A percentile compares a stretch with the other conserved stretches of the same genome.
Conservation (phyloP, 257 asterid genomes). For the Schizonepeta tenuifolia region DNA sequence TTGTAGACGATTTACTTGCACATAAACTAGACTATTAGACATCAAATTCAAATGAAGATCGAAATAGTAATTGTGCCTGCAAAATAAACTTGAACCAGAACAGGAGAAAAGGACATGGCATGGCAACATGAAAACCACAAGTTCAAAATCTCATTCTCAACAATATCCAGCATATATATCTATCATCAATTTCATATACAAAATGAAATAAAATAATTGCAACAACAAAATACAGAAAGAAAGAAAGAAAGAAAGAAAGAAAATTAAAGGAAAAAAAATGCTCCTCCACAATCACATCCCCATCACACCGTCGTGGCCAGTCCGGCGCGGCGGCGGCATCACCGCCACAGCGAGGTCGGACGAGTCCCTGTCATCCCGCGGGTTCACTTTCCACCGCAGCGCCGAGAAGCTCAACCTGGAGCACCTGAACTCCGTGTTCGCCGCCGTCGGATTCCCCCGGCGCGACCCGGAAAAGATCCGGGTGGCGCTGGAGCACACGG, state of each 20-base stretch:
- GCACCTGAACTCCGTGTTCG: constrained; percentile 81
- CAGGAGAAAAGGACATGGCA: constrained; percentile 19
- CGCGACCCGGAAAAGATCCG: constrained; percentile 79
- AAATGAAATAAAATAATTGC: background rate
- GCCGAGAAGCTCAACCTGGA: constrained; percentile 65
- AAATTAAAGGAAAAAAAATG: constrained; percentile 46
- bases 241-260: background rate
- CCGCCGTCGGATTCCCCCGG: constrained; percentile 85
- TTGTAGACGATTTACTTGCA: too few relatives aligned
- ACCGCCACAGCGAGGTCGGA: constrained; percentile 45
- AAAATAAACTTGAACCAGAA: background rate
- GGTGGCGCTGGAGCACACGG: constrained; percentile 85
- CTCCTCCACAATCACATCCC: constrained; percentile 57
- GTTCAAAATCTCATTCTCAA: constrained; percentile 15
- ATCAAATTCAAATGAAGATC: background rate
- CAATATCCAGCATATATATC: constrained; percentile 12
- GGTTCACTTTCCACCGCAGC: constrained; percentile 77
- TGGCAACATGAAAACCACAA: constrained; percentile 39
- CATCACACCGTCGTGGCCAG: constrained; percentile 37
- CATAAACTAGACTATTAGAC: background rate
- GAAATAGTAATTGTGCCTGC: background rate
- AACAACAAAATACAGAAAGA: background rate
- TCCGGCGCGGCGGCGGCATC: constrained; percentile 38
- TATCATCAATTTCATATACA: too few relatives aligned
- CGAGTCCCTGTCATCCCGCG: constrained; percentile 65